phyloP scores from a whole-genome alignment of 106 monocot genomes.

The Cymbidium sinense region DNA sequence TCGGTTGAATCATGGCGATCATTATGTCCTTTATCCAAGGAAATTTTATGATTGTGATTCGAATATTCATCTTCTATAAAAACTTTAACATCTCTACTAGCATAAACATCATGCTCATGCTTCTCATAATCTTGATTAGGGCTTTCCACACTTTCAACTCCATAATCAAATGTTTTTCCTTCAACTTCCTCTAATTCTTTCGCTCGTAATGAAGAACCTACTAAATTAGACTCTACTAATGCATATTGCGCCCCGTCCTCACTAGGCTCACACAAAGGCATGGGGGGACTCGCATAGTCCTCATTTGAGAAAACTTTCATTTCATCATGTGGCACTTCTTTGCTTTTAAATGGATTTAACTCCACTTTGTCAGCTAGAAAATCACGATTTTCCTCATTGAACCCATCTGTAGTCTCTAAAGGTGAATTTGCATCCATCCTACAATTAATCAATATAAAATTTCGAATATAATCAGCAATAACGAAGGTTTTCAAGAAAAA shows the following conservation, averaged over 20 bases:
- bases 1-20: not conserved
- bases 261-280: not conserved
- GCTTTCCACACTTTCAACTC: not conserved
- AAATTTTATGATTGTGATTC: not conserved
- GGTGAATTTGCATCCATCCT: conserved; percentile 9
- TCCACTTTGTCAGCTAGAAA: conserved; percentile 4
- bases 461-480: not conserved
- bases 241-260: not conserved
- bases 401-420: not conserved
- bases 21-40: not conserved
- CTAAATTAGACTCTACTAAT: not conserved
- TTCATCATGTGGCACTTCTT: conserved; percentile 1
- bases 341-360: not conserved
- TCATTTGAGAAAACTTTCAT: not conserved
- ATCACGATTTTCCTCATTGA: not conserved
- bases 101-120: not conserved
- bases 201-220: not conserved
- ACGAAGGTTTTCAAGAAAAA: not conserved
- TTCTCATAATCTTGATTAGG: not conserved
- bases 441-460: not conserved
- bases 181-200: not conserved
- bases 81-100: not conserved
- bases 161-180: not conserved
- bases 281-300: not conserved
- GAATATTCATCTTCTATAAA: not conserved